Evolutionary conservation across 192 early-diverging fungal genomes (phyloP).

Genomic region (Gaertneriomyces sp.): DNA sequence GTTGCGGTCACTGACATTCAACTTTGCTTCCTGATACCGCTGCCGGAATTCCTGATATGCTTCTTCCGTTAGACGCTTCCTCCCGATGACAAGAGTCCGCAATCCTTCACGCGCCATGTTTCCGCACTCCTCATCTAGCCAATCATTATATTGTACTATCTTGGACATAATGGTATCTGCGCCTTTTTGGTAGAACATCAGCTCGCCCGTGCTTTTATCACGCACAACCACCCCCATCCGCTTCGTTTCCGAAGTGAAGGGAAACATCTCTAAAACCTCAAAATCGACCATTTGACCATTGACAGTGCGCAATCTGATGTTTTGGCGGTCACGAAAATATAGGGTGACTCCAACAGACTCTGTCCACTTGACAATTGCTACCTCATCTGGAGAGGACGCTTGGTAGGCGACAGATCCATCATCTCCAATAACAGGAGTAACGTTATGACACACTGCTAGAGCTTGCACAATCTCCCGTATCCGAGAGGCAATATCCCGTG

Average conservation of each 20-base stretch:
- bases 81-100: constrained; percentile 87
- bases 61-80: constrained; percentile 74
- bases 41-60: constrained; percentile 28
- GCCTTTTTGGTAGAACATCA: constrained; percentile 90
- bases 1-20: constrained; percentile 62
- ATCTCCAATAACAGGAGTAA: constrained; percentile 61
- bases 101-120: constrained; percentile 96
- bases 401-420: constrained; percentile 76
- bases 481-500: constrained; percentile 79
- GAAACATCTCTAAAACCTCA: constrained; percentile 87
- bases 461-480: constrained; percentile 85
- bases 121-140: constrained; percentile 96
- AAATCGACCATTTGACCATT: constrained; percentile 49
- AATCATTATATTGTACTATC: constrained; percentile 90
- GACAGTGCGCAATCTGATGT: constrained; percentile 42
- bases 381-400: constrained; percentile 94
- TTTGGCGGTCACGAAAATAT: constrained; percentile 68
- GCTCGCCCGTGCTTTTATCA: constrained; percentile 66
- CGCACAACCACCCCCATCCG: constrained; percentile 92
- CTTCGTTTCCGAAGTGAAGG: constrained; percentile 98
- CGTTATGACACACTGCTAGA: constrained; percentile 88
- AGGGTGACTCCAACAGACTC: constrained; percentile 80
- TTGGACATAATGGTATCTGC: constrained; percentile 86
- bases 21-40: constrained; percentile 57
- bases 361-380: constrained; percentile 92